phyloP scores from a whole-genome alignment of 2,329 filamentous ascomycete species.

The Cytospora chrysosperma region DNA sequence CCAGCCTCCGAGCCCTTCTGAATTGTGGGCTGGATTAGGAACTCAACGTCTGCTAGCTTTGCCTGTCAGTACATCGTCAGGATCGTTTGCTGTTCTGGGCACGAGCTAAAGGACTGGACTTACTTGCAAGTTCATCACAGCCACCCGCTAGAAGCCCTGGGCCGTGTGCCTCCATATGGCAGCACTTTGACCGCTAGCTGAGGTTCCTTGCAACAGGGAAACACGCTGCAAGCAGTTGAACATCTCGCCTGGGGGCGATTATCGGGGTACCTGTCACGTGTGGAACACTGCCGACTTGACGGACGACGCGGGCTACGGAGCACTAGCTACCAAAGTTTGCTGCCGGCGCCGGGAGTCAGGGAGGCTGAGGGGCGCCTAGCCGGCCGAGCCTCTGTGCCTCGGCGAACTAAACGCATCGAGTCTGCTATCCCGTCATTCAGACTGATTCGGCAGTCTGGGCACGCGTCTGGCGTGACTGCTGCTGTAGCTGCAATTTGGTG shows the following conservation, averaged over 20 bases:
- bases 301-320: neutral
- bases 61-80: too few relatives aligned
- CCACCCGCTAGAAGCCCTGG: neutral
- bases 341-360: neutral
- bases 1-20: neutral
- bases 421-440: neutral
- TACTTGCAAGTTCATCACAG: neutral
- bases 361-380: neutral
- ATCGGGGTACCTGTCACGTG: neutral
- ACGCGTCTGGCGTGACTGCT: neutral
- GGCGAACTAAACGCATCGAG: neutral
- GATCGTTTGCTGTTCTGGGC: neutral
- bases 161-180: neutral
- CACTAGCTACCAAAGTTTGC: too few relatives aligned
- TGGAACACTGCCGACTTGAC: neutral
- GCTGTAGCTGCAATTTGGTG: too few relatives aligned
- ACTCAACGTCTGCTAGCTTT: neutral
- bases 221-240: neutral
- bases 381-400: neutral
- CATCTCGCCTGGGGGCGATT: neutral
- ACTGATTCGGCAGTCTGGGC: neutral
- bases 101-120: neutral
- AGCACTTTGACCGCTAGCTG: neutral
- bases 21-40: neutral
- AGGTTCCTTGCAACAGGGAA: neutral